Evolutionary conservation across 2,329 filamentous ascomycete genomes (phyloP), one percentile per base, ranked within the genome.

Genomic region (Septoria linicola): DNA sequence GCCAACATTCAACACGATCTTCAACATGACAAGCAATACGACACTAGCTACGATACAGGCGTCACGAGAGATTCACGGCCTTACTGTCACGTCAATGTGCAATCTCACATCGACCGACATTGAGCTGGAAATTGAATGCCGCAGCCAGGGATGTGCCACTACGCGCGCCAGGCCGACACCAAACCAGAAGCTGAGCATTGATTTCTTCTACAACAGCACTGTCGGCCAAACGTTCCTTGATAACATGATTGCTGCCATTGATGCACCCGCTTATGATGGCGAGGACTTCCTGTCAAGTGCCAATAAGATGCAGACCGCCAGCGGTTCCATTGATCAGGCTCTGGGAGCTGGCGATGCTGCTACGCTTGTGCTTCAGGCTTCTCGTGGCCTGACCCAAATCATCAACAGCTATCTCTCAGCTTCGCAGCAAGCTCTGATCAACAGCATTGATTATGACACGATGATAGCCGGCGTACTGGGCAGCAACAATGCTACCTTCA

Each of bases 1-100:
- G 21, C 39, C 19, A 27, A 21, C 39, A 4, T 41, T 21, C 20
- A 41, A 41, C 21, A 41, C 39, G 10, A 41, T 41, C 17, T 25
- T 41, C 17, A 41, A 41, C 39, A 41, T 41, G 39, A 41, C 39
- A 19, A n/a, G n/a, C n/a, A 41, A 41, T 11, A 14, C 39, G 8
- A 21, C 39, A 11, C 8, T 41, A n/a, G 17, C 39, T 3, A 41
- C 39, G 11, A 41, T 41, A 7, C 17, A 8, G 25, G 39, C 39
- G 25, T 41, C 39, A n/a, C 39, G 39, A 20, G 21, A 20, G 8
- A 8, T 21, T 11, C 11, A 23, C 39, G 13, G 20, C 20, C 39
- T 21, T n/a, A 41, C 20, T 25, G 6, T 41, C 3, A 41, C 39
- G 8, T 11, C 39, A 21, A 21, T 41, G 17, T 41, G 39, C 39